Evolutionary conservation across 2,329 filamentous ascomycete genomes (phyloP).

Genomic region (Aspergillus sp.): DNA sequence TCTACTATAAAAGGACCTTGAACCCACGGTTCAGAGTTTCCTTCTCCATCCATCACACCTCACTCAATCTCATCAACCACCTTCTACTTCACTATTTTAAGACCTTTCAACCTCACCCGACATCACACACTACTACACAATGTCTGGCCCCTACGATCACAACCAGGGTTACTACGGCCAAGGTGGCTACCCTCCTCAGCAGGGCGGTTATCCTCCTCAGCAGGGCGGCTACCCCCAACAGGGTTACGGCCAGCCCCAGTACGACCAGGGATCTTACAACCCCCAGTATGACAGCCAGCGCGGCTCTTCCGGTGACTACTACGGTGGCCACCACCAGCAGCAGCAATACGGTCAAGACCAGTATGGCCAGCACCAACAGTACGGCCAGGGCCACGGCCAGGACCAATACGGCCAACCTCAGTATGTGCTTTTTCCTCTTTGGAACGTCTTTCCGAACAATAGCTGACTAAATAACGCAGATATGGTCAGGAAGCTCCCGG

Average conservation of each 20-base stretch:
- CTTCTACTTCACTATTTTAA: not conserved
- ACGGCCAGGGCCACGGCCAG: constrained; percentile 13
- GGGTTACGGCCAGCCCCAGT: constrained; percentile 27
- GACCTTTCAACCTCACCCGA: not conserved
- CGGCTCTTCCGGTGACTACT: constrained; percentile 16
- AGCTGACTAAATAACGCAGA: constrained; percentile 20
- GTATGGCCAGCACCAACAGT: constrained; percentile 22
- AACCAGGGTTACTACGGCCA: constrained; percentile 29
- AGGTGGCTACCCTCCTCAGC: constrained; percentile 25
- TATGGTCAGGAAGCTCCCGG: constrained; percentile 35
- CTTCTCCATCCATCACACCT: constrained; percentile 7
- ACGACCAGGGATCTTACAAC: constrained; percentile 13
- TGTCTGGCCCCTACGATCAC: constrained; percentile 31
- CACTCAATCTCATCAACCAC: not conserved
- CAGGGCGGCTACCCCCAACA: constrained; percentile 22
- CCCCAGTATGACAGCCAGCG: constrained; percentile 12
- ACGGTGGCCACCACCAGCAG: constrained; percentile 20
- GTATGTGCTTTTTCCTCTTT: not conserved
- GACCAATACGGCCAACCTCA: constrained; percentile 19
- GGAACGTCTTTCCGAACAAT: not conserved
- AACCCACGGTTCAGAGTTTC: not conserved
- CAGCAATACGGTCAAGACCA: constrained; percentile 19
- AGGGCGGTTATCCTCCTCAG: constrained; percentile 19
- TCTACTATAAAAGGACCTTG: constrained; percentile 8
- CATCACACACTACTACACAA: constrained; percentile 10